Conservation (phyloP, 495 filamentous ascomycete species). For the Neurospora sp. region DNA sequence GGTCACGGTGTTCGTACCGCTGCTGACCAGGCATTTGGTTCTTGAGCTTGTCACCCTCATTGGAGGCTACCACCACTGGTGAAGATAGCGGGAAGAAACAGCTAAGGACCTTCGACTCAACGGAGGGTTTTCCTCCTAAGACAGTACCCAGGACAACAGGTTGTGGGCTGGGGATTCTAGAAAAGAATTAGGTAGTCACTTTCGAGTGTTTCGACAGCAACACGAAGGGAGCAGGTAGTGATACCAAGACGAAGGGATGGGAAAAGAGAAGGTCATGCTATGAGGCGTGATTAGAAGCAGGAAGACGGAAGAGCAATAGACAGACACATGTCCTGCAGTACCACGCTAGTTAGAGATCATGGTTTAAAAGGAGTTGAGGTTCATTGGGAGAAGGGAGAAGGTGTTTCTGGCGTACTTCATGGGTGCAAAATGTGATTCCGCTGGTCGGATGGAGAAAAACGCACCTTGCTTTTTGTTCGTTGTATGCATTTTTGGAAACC, state of each 20-base stretch:
- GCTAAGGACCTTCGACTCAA: no score
- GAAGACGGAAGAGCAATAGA: neutral
- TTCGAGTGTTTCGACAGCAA: neutral
- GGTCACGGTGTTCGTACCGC: neutral
- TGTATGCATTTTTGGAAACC: neutral
- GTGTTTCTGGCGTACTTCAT: neutral
- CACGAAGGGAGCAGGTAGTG: neutral
- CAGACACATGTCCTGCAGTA: neutral
- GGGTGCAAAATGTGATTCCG: neutral
- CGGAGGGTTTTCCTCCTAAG: no score
- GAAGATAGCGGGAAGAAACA: neutral
- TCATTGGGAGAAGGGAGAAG: neutral
- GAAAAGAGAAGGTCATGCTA: neutral
- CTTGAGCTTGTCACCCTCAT: neutral
- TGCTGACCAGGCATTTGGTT: neutral
- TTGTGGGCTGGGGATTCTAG: no score
- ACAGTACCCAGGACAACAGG: no score
- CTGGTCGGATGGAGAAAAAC: neutral
- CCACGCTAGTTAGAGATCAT: neutral
- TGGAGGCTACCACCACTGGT: neutral
- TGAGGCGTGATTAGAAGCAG: neutral
- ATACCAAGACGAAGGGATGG: neutral
- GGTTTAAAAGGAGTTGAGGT: neutral
- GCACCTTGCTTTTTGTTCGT: neutral
- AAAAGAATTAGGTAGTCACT: no score